Evolutionary conservation across 306 rosid genomes (phyloP), one percentile per base, ranked within the genome.

Genomic region (Sicyos edulis): DNA sequence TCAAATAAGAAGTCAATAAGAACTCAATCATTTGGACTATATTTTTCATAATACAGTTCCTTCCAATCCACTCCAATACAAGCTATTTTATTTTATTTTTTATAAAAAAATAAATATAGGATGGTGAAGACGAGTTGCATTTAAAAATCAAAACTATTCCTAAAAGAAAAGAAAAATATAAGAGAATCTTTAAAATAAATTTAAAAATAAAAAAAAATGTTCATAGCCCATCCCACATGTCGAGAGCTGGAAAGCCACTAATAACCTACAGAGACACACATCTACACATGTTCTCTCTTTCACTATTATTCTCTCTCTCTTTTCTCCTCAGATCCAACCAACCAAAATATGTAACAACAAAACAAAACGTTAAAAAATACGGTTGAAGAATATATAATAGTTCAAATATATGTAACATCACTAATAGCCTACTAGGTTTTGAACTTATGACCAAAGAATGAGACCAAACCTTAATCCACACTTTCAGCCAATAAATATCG

Each of bases 201-300:
- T 3, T 4, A 22, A 22, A 60, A 59, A 1, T n/a, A 62, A 61
- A 61, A 32, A 66, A 19, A 65, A 66, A 45, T 5, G 12, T 66
- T 6, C 71, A 66, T 20, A 66, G 71, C 71, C 37, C 71, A 66
- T 66, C 53, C 71, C 71, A 66, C 71, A 66, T 66, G 71, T 32
- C 16, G 37, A 66, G 71, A 66, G 71, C 71, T 66, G 71, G 71
- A 66, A 66, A 44, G 54, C 37, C 71, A 66, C 54, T 66, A 66
- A 14, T 20, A 21, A 37, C 70, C 50, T 52, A 61, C 67, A 61
- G 34, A 7, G 49, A 63, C 51, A 63, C 13, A 63, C 24, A 63
- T n/a, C n/a, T 6, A 42, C 71, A 65, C 54, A 45, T 66, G 34
- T 45, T 66, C 37, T 63, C 70, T 63, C 29, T 42, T 42, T 65